Conservation (phyloP, 176 grass and related monocot genomes). For the Carex parvula region DNA sequence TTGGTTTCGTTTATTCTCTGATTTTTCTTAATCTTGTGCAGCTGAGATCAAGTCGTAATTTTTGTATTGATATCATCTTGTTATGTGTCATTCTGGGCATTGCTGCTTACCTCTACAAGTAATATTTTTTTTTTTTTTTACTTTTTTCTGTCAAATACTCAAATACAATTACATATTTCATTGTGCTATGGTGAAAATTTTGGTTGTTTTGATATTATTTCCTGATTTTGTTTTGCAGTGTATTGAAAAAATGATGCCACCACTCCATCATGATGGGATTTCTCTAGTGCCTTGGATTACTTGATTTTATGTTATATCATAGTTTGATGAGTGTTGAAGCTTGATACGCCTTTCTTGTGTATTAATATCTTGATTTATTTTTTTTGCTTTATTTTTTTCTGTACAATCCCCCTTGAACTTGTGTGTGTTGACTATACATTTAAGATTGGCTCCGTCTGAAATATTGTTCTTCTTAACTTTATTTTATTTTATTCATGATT, state of each 20-base stretch:
- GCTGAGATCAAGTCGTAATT: conserved; percentile 84
- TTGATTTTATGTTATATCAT: conserved; percentile 16
- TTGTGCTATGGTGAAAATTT: background rate
- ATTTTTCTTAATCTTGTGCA: conserved; percentile 13
- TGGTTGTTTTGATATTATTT: conserved; percentile 19
- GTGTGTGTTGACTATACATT: conserved; percentile 15
- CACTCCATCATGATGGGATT: conserved; percentile 8
- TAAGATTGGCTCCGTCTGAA: background rate
- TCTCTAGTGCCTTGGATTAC: background rate
- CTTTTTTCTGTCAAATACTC: background rate
- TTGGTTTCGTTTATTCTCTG: background rate
- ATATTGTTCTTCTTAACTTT: background rate
- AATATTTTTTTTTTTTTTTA: background rate
- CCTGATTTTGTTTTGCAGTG: conserved; percentile 11
- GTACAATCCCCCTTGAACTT: background rate
- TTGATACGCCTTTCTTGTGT: conserved; percentile 27
- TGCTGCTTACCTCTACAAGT: conserved; percentile 71
- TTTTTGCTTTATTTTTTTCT: conserved; percentile 5
- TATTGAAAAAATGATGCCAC: conserved; percentile 18
- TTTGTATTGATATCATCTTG: conserved; percentile 71
- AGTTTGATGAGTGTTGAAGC: conserved; percentile 20
- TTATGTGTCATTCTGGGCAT: conserved; percentile 80
- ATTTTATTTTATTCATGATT: background rate
- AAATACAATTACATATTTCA: background rate
- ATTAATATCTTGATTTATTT: conserved; percentile 7